Conservation (phyloP, 2,329 filamentous ascomycete species). For the Dactylonectria macrodidyma region DNA sequence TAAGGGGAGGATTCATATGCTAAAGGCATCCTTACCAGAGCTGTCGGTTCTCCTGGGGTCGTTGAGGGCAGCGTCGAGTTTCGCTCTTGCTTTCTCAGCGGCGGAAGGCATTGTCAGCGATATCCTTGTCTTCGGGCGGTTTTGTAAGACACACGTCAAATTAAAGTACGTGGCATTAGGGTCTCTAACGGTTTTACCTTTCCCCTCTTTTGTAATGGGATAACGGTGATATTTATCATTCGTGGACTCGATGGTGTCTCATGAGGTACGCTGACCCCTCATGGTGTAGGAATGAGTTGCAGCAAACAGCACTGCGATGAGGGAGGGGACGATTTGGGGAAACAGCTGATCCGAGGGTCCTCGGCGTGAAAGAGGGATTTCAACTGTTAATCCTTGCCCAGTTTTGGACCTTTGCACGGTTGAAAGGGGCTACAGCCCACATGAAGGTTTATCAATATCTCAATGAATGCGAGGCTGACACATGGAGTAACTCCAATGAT, state of each 20-base stretch:
- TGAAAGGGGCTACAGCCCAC: background rate
- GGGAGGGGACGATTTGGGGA: background rate
- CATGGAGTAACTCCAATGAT: background rate
- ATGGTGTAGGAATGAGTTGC: conserved; percentile 27
- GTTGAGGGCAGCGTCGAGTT: conserved; percentile 29
- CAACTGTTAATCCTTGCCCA: background rate
- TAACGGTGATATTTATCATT: conserved; percentile 14
- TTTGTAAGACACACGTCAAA: background rate
- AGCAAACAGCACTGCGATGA: conserved; percentile 22
- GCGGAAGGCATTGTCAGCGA: conserved; percentile 21
- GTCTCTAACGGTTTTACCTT: background rate
- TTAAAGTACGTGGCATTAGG: conserved; percentile 7
- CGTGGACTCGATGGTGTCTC: conserved; percentile 6
- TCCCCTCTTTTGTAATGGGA: background rate
- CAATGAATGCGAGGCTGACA: background rate
- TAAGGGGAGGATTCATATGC: no score
- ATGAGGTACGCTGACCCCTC: conserved; percentile 31
- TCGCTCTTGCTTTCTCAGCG: conserved; percentile 30
- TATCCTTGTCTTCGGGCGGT: background rate
- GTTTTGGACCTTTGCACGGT: background rate
- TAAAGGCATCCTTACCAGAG: conserved; percentile 9
- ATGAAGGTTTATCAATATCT: background rate
- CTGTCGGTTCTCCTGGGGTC: conserved; percentile 20
- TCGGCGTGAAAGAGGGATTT: background rate
- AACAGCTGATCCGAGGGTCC: conserved; percentile 6